A percentile compares a stretch with the other conserved stretches of the same genome.
Evolutionary conservation across 202 grass and related monocot species (phyloP).

Genomic region (Brachypodium distachyon): DNA sequence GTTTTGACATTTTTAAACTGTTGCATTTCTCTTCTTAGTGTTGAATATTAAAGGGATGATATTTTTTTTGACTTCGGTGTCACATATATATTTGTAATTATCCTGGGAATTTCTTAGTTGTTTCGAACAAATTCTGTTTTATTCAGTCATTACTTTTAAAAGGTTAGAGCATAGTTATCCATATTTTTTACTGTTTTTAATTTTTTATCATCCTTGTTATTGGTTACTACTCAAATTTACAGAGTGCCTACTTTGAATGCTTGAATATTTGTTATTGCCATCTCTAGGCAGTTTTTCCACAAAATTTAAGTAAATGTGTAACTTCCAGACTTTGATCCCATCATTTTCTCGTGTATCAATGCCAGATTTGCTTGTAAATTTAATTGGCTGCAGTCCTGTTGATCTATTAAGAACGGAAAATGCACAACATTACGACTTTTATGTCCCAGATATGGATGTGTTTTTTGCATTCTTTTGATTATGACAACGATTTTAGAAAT

Average conservation of each 20-base stretch:
- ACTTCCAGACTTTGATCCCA: background rate
- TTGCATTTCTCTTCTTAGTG: background rate
- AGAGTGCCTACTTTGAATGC: background rate
- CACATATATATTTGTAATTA: background rate
- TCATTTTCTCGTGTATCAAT: background rate
- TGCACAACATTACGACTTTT: background rate
- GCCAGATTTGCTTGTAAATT: background rate
- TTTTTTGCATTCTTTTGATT: background rate
- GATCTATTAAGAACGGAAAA: background rate
- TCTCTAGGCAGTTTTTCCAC: background rate
- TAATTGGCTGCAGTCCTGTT: background rate
- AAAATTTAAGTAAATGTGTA: background rate
- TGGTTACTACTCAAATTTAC: background rate
- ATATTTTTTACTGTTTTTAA: background rate
- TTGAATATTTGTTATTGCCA: background rate
- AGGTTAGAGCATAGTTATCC: background rate
- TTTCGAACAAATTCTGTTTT: background rate
- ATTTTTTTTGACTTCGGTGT: background rate
- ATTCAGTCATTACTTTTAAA: background rate
- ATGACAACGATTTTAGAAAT: background rate
- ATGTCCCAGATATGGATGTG: background rate
- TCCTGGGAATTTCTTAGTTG: background rate
- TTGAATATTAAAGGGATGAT: background rate
- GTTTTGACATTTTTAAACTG: background rate
- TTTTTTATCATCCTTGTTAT: background rate